Conservation (phyloP, 805 yeast species). For the Tanozyma kutaoensis region DNA sequence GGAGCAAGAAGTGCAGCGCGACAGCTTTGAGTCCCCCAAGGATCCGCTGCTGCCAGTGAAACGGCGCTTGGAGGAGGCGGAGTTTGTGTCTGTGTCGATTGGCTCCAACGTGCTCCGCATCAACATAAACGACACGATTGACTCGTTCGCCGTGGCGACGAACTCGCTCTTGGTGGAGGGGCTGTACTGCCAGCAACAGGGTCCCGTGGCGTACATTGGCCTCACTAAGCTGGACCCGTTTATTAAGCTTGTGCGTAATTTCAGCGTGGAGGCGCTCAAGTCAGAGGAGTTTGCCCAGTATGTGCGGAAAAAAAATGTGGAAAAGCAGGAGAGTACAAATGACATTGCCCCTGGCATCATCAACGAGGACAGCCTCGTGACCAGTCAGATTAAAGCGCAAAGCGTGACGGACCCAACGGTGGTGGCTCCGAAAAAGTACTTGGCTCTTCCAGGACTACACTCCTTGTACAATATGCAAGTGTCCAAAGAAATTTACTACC, state of each 20-base stretch:
- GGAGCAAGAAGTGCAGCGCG: too few relatives aligned
- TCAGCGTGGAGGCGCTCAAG: constrained; percentile 16
- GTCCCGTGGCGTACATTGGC: constrained; percentile 25
- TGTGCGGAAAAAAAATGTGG: constrained; percentile 7
- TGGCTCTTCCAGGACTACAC: constrained; percentile 10
- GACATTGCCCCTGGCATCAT: constrained; percentile 1
- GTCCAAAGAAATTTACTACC: constrained; percentile 12
- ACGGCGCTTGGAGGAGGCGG: too few relatives aligned
- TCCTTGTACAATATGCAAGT: constrained; percentile 9
- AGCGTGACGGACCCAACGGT: too few relatives aligned
- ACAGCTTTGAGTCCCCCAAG: too few relatives aligned
- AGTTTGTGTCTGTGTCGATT: constrained; percentile 16
- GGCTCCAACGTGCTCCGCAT: constrained; percentile 21
- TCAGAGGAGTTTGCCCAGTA: constrained; percentile 21
- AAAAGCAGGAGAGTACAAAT: background rate
- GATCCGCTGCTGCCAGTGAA: too few relatives aligned
- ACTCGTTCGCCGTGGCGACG: constrained; percentile 21
- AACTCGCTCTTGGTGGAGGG: constrained; percentile 23
- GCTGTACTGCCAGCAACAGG: constrained; percentile 24
- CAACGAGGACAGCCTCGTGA: too few relatives aligned
- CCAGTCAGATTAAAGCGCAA: too few relatives aligned
- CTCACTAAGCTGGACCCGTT: constrained; percentile 26
- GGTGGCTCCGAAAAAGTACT: too few relatives aligned
- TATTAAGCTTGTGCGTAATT: constrained; percentile 21
- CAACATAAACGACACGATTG: constrained; percentile 18